Evolutionary conservation across 108 stramenopile genomes (phyloP), one percentile per base, ranked within the genome.

Genomic region (Halocafeteria seosinensis): DNA sequence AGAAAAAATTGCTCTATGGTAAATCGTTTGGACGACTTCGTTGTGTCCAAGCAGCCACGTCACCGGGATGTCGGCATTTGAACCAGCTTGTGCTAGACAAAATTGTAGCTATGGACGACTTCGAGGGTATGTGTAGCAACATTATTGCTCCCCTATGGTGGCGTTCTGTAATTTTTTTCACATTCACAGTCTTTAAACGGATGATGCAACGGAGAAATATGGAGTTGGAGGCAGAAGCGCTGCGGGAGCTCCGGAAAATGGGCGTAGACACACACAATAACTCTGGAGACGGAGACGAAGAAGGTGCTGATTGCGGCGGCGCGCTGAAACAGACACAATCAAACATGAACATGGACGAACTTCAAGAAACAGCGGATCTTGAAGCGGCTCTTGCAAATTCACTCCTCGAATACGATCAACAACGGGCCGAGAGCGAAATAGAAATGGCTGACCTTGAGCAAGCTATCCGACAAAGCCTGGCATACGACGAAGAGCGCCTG

Each of bases 171-270:
- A n/a, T n/a, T 21, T n/a, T n/a, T 17, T 47, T 17, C n/a, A n/a
- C 42, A n/a, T 47, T 17, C 42, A 30, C 52, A 9, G 29, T 27
- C 5, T 66, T 66, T 1, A 66, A 66, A 38, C 35, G 35, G 24
- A 66, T 66, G 27, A 66, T 66, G 65, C 24, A 37, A 5, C 27
- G 30, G 32, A 33, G 62, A 27, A 66, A 66, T 50, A 63, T 27
- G 65, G 62, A 66, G 65, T 50, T 66, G 8, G 65, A 66, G 55
- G 12, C 36, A 26, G 65, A 66, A 50, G 65, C 65, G 21, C 51
- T 66, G 27, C 33, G 26, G 65, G 32, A 32, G 55, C 32, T 66
- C 0, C 42, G 42, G 21, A 47, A 47, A n/a, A 47, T n/a, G 21
- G 42, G n/a, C n/a, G n/a, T n/a, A 47, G 42, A 47, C 21, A 17